phyloP scores from a whole-genome alignment of 2,329 filamentous ascomycete species.

The Aspergillaceae sp. region DNA sequence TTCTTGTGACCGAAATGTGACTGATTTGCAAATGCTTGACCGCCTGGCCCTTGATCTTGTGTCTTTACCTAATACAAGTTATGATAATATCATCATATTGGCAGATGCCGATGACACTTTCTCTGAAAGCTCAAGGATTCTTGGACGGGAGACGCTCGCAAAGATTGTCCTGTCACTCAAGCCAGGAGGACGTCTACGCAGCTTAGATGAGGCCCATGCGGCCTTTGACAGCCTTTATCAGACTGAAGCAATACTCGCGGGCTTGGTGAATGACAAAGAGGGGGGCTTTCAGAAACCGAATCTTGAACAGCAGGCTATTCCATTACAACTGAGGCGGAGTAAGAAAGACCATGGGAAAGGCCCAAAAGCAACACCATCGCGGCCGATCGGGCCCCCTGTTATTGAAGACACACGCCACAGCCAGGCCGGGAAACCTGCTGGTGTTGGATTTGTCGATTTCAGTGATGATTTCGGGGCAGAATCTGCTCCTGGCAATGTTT shows the following conservation, averaged over 20 bases:
- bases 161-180: constrained; percentile 50
- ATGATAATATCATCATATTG: constrained; percentile 77
- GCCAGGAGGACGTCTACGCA: not conserved
- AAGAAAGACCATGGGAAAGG: constrained; percentile 37
- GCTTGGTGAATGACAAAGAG: constrained; percentile 53
- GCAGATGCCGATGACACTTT: constrained; percentile 63
- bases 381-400: not conserved
- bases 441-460: constrained; percentile 13
- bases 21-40: constrained; percentile 97
- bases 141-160: constrained; percentile 60
- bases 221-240: constrained; percentile 40
- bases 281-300: constrained; percentile 68
- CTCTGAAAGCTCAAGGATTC: constrained; percentile 54
- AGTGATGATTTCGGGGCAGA: not conserved
- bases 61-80: constrained; percentile 64
- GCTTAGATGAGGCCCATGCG: constrained; percentile 12
- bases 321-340: constrained; percentile 57
- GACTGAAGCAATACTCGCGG: constrained; percentile 77
- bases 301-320: constrained; percentile 49
- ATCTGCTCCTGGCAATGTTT: not conserved
- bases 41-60: constrained; percentile 76
- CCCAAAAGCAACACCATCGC: constrained; percentile 30
- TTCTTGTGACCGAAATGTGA: constrained; percentile 30
- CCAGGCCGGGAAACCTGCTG: constrained; percentile 34
- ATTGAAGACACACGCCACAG: constrained; percentile 26